A percentile compares a stretch with the other conserved stretches of the same genome.
These are phyloP conservation scores for Psidium guajava DNA, from an alignment of 345 rosid species.

Conservation along the genomic window DNA sequence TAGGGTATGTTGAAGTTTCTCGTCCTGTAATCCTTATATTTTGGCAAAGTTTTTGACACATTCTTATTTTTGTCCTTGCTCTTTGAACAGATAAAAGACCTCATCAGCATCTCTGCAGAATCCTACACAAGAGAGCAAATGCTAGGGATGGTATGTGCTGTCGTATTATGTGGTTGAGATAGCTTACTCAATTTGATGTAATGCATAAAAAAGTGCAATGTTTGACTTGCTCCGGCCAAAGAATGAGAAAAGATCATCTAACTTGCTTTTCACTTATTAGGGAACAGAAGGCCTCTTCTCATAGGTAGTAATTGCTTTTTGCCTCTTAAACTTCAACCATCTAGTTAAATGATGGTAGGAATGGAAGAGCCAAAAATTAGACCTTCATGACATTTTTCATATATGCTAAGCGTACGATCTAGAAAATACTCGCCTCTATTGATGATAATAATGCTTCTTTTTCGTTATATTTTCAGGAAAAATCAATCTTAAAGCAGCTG, in stretches of 20 bases:
- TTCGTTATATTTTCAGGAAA: slow-evolving; percentile 51
- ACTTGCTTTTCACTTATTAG: neutral
- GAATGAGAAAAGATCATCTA: neutral
- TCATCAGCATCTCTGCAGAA: slow-evolving; percentile 83
- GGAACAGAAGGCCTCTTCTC: neutral
- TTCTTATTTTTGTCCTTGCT: neutral
- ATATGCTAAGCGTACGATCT: neutral
- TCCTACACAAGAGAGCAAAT: slow-evolving; percentile 66
- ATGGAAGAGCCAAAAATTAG: neutral
- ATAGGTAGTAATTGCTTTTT: neutral
- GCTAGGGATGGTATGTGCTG: slow-evolving; percentile 49
- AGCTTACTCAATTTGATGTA: neutral
- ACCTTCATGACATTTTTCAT: neutral
- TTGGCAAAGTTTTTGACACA: neutral
- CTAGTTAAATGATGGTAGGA: neutral
- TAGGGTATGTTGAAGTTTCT: slow-evolving; percentile 32
- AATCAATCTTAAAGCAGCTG: slow-evolving; percentile 54
- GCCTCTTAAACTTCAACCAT: neutral
- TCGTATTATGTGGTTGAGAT: neutral
- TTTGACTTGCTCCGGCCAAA: neutral
- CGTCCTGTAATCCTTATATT: neutral
- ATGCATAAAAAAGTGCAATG: neutral
- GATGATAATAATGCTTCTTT: neutral
- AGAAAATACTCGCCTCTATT: neutral
- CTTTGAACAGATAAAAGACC: slow-evolving; percentile 61